Conservation (phyloP, 768 basidiomycete species). For the Boletus insuetus region DNA sequence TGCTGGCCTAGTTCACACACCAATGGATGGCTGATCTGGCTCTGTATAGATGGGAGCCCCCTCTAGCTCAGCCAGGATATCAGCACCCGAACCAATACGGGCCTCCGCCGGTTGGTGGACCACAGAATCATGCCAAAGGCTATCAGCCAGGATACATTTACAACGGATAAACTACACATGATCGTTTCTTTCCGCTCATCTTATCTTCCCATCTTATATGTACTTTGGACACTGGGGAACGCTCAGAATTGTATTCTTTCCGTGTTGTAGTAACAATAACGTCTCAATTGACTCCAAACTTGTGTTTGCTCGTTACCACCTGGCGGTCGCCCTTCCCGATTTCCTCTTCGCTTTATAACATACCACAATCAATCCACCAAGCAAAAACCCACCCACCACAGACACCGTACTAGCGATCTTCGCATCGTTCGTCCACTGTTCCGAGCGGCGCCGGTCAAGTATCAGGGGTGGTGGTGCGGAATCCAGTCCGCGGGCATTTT, state of each 20-base stretch:
- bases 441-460: not conserved
- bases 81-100: conserved; percentile 33
- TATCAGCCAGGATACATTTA: conserved; percentile 32
- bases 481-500: conserved; percentile 42
- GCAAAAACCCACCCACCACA: conserved; percentile 35
- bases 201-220: not conserved
- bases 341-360: conserved; percentile 8
- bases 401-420: conserved; percentile 23
- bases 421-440: conserved; percentile 16
- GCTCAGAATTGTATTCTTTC: not conserved
- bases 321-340: not conserved
- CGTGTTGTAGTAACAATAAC: not conserved
- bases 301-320: conserved; percentile 4
- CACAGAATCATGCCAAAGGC: conserved; percentile 15
- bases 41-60: conserved; percentile 35
- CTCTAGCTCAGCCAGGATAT: conserved; percentile 34
- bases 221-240: not conserved
- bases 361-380: conserved; percentile 31
- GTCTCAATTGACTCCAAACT: not conserved
- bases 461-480: conserved; percentile 24
- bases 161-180: conserved; percentile 8
- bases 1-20: not conserved
- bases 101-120: not conserved
- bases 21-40: not conserved
- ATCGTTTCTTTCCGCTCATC: not conserved